Evolutionary conservation across 257 asterid genomes (phyloP), one percentile per base, ranked within the genome.

Genomic region (Vinca minor): DNA sequence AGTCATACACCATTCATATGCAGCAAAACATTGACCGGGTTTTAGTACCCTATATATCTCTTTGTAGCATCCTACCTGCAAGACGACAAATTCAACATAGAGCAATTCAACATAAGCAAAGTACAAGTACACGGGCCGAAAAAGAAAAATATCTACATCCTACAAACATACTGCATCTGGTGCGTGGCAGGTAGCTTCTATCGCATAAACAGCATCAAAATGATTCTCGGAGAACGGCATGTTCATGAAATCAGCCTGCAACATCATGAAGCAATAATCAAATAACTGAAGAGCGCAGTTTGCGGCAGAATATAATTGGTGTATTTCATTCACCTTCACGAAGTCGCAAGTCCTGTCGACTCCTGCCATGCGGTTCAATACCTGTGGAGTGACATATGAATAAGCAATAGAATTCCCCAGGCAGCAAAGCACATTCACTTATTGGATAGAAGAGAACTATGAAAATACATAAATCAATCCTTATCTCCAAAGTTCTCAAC

Each of bases 1-100:
- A 26, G 96, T 93, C 99, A 93, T 89, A 81, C 99, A 93, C 99
- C 99, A 93, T 71, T 93, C 99, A 41, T 93, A 93, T 21, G 96
- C 99, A 65, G 99, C 97, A 68, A 93, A 93, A 73, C 88, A 83
- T 69, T 89, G 99, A 45, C 99, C 99, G 15, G 99, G 99, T 77
- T 87, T 93, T 64, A 93, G 84, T 41, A 93, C 95, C 67, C 99
- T 81, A 72, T 84, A 81, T 64, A 93, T 69, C 82, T 93, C 99
- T 74, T 82, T 85, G 71, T 93, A 93, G 86, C 99, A 89, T 59
- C 89, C 97, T 42, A 93, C 99, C 98, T 93, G 62, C 54, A 72
- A 38, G 20, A 17, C 3, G 3, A 38, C 3, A 25, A 44, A 5
- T 23, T 42, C n/a, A n/a, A n/a, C n/a, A n/a, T n/a, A 26, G 18